These are phyloP conservation scores for Apophysomyces variabilis DNA, from an alignment of 371 early-diverging fungal genomes.

Conservation along the genomic window DNA sequence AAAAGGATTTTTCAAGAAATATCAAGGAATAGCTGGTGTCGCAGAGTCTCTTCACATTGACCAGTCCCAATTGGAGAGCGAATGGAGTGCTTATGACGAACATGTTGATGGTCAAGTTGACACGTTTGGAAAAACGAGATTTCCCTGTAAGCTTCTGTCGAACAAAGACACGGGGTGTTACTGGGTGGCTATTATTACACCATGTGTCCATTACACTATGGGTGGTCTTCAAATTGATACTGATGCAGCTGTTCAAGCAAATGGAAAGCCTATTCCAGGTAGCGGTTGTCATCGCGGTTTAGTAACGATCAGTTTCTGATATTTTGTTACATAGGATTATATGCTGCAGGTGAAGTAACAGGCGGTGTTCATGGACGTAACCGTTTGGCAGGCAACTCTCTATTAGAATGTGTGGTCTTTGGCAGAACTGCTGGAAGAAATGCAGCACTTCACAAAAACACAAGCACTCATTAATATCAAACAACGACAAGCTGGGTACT, in stretches of 20 bases:
- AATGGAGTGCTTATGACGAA: conserved; percentile 64
- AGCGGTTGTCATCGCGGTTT: neutral
- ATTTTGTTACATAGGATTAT: conserved; percentile 55
- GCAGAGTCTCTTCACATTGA: conserved; percentile 62
- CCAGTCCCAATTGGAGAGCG: conserved; percentile 42
- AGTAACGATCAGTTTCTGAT: conserved; percentile 18
- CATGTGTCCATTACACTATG: conserved; percentile 89
- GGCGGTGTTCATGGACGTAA: conserved; percentile 86
- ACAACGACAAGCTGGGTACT: no score
- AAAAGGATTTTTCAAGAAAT: conserved; percentile 65
- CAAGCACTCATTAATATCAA: no score
- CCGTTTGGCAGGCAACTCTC: conserved; percentile 82
- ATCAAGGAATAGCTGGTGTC: conserved; percentile 50
- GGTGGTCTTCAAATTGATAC: conserved; percentile 77
- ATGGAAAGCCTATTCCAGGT: conserved; percentile 20
- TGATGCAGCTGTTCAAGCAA: conserved; percentile 29
- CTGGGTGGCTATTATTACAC: conserved; percentile 76
- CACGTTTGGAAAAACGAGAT: conserved; percentile 71
- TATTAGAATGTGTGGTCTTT: conserved; percentile 86
- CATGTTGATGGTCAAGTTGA: conserved; percentile 44
- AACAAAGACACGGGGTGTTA: conserved; percentile 46
- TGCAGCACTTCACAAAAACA: conserved; percentile 34
- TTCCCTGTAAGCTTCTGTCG: conserved; percentile 59
- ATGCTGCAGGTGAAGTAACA: conserved; percentile 81
- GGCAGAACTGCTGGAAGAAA: conserved; percentile 78